phyloP scores from a whole-genome alignment of 1,284 basidiomycete genomes.

The Cryptococcus hybrid region DNA sequence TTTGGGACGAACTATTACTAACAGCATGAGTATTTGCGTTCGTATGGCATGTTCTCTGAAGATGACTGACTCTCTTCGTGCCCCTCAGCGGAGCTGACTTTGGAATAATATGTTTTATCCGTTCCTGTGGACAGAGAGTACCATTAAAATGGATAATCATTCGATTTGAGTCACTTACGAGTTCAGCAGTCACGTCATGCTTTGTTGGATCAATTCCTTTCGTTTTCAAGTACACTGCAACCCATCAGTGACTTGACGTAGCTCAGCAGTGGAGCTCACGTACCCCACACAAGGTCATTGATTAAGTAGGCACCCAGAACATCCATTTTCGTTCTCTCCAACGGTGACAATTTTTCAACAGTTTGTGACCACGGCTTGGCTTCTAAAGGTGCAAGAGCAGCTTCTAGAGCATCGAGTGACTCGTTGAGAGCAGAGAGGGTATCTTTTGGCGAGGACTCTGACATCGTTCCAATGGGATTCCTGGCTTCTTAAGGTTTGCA shows the following conservation, averaged over 20 bases:
- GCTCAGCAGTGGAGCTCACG: slow-evolving; percentile 8
- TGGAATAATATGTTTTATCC: slow-evolving; percentile 44
- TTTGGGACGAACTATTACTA: slow-evolving; percentile 3
- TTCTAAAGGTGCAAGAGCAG: slow-evolving; percentile 17
- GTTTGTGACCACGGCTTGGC: slow-evolving; percentile 16
- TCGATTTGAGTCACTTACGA: slow-evolving; percentile 20
- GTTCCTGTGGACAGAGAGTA: slow-evolving; percentile 17
- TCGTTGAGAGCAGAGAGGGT: slow-evolving; percentile 9
- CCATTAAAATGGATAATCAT: not conserved
- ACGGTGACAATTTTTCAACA: slow-evolving; percentile 8
- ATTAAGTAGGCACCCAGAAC: slow-evolving; percentile 38
- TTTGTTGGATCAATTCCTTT: slow-evolving; percentile 41
- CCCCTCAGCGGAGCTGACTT: slow-evolving; percentile 36
- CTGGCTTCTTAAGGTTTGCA: too few relatives aligned
- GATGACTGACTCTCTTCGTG: slow-evolving; percentile 29
- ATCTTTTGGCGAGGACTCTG: not conserved
- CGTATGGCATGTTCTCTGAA: not conserved
- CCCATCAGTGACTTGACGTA: not conserved
- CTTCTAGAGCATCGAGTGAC: slow-evolving; percentile 15
- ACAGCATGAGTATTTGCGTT: too few relatives aligned
- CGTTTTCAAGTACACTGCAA: slow-evolving; percentile 43
- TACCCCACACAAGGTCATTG: slow-evolving; percentile 47
- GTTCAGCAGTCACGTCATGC: slow-evolving; percentile 42
- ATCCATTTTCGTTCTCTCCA: slow-evolving; percentile 43
- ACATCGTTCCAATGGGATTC: too few relatives aligned